Evolutionary conservation across 495 filamentous ascomycete species (phyloP).

Genomic region (Daldinia caldariorum): DNA sequence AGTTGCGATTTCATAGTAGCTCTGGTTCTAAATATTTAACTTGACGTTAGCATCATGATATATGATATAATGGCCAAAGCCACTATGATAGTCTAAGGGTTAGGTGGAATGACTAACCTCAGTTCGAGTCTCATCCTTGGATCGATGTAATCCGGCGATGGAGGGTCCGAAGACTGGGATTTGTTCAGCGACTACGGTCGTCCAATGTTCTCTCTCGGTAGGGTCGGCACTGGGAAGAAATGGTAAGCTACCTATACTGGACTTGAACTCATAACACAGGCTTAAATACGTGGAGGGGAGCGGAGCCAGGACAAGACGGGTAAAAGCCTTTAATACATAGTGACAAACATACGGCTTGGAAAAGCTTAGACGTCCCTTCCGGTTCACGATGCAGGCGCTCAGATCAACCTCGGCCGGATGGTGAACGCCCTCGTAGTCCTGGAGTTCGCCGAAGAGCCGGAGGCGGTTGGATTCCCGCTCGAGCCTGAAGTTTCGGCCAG

Average conservation of each 20-base stretch:
- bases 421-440: slow-evolving; percentile 25
- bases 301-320: not conserved
- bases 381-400: slow-evolving; percentile 27
- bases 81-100: not conserved
- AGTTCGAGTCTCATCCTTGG: not conserved
- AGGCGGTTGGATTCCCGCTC: slow-evolving; percentile 15
- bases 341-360: slow-evolving; percentile 26
- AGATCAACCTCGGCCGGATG: slow-evolving; percentile 31
- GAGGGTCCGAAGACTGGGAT: slow-evolving; percentile 29
- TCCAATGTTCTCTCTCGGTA: slow-evolving; percentile 22
- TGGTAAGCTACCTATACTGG: slow-evolving; percentile 21
- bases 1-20: slow-evolving; percentile 28
- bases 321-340: not conserved
- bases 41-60: not conserved
- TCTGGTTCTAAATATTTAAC: slow-evolving; percentile 11
- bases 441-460: slow-evolving; percentile 29
- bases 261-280: slow-evolving; percentile 7
- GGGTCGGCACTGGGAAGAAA: slow-evolving; percentile 19
- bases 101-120: slow-evolving; percentile 17
- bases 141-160: slow-evolving; percentile 17
- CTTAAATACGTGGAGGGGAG: slow-evolving; percentile 6
- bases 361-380: slow-evolving; percentile 24
- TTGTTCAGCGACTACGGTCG: slow-evolving; percentile 19
- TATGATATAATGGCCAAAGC: no score
- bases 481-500: slow-evolving; percentile 28